phyloP scores from a whole-genome alignment of 768 basidiomycete genomes.

The Trametes elegans region DNA sequence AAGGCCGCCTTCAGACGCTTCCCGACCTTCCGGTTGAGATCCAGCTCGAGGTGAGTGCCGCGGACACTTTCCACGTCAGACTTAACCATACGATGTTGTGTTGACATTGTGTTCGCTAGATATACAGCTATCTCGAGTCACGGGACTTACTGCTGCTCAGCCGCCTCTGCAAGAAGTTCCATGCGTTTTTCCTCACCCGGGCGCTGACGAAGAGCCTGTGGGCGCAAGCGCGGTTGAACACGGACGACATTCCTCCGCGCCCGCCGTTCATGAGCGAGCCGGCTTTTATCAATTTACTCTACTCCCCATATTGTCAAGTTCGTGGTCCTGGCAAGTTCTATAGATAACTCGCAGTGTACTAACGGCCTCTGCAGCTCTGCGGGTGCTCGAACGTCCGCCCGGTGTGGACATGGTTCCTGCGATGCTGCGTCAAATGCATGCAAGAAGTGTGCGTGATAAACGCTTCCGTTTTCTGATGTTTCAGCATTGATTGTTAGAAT shows the following conservation, averaged over 20 bases:
- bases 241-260: background rate
- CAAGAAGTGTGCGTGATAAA: too few relatives aligned
- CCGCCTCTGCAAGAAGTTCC: conserved; percentile 9
- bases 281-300: background rate
- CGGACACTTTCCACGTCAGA: too few relatives aligned
- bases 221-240: background rate
- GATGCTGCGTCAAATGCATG: too few relatives aligned
- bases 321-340: too few relatives aligned
- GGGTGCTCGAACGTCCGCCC: too few relatives aligned
- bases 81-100: background rate
- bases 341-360: too few relatives aligned
- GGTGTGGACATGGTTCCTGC: too few relatives aligned
- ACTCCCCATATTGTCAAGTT: background rate
- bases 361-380: too few relatives aligned
- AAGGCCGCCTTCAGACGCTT: background rate
- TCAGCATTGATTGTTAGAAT: too few relatives aligned
- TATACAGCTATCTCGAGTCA: conserved; percentile 1
- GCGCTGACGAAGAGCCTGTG: background rate
- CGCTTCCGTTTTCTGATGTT: too few relatives aligned
- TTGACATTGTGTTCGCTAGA: background rate
- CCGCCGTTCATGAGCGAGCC: background rate
- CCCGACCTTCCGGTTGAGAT: background rate
- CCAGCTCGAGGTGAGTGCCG: background rate
- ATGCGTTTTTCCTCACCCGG: background rate
- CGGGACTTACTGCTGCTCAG: conserved; percentile 1